Evolutionary conservation across 768 basidiomycete genomes (phyloP).

Genomic region (Paxillus involutus): DNA sequence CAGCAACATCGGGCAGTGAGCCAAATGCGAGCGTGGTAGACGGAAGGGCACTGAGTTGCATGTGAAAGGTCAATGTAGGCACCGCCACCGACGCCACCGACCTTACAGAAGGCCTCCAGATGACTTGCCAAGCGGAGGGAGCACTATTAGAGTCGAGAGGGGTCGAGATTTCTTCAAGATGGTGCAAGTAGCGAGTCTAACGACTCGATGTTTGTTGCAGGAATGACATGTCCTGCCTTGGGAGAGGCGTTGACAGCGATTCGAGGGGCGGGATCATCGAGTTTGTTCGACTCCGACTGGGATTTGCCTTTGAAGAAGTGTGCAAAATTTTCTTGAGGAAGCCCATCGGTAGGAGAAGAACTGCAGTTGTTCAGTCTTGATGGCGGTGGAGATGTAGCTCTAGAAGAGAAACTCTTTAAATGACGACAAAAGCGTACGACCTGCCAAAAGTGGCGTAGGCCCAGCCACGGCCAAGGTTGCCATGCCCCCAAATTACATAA

Average conservation of each 20-base stretch:
- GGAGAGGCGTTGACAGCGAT: background rate
- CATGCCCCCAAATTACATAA: no score
- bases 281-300: background rate
- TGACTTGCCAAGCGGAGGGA: background rate
- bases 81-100: background rate
- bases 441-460: background rate
- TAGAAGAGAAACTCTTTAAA: background rate
- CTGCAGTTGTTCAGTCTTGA: background rate
- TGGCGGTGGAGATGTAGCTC: background rate
- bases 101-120: background rate
- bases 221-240: background rate
- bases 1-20: background rate
- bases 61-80: background rate
- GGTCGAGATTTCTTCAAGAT: background rate
- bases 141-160: background rate
- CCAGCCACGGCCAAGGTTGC: background rate
- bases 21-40: slow-evolving; percentile 1
- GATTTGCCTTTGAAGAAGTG: background rate
- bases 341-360: background rate
- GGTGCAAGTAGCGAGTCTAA: background rate
- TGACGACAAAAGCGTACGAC: background rate
- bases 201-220: background rate
- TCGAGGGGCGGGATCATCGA: background rate
- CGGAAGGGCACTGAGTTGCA: background rate
- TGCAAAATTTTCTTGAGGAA: background rate